phyloP scores from a whole-genome alignment of 306 rosid species.

The cucumber (Cucumis sativus) region Cucumber_9930_V3 NC_026659.2:31561501-31562000 shows the following conservation, averaged over 20 bases:
- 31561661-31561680: not conserved
- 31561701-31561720: not conserved
- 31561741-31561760: not conserved
- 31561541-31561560: not conserved
- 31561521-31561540: not conserved
- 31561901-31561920: not conserved
- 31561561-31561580: not conserved
- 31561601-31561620: conserved; percentile 2
- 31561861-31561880: too few species aligned
- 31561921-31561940: not conserved
- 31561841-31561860: not conserved
- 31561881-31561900: too few species aligned
- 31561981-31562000: not conserved
- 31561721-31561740: not conserved
- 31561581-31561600: conserved; percentile 1
- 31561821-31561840: not conserved
- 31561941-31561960: conserved; percentile 4
- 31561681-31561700: not conserved
- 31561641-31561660: not conserved
- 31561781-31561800: conserved; percentile 8
- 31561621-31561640: not conserved
- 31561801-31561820: conserved; percentile 2
- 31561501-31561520: not conserved
- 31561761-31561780: not conserved
- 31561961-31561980: not conserved